These are phyloP conservation scores for Tricharina praecox DNA, from an alignment of 495 filamentous ascomycete genomes.

Conservation along the genomic window DNA sequence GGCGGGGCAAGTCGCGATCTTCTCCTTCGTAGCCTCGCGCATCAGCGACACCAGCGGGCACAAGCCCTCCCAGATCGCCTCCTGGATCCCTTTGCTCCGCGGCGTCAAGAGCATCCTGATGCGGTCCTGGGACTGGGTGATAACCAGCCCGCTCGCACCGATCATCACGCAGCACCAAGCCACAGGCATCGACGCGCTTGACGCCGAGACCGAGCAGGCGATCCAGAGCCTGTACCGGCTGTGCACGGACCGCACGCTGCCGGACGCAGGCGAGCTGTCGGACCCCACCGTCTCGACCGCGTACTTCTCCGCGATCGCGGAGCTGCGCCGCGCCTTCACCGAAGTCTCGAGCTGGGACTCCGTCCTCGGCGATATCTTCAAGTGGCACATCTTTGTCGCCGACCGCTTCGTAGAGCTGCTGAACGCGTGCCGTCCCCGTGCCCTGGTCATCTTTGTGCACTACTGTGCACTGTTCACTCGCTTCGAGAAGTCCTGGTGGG, in stretches of 20 bases:
- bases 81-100: conserved; percentile 20
- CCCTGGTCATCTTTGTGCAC: conserved; percentile 29
- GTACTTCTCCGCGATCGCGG: conserved; percentile 14
- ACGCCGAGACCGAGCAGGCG: neutral
- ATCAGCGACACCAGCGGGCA: neutral
- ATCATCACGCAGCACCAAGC: conserved; percentile 8
- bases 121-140: conserved; percentile 14
- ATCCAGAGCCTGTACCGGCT: conserved; percentile 9
- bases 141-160: conserved; percentile 5
- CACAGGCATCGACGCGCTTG: neutral
- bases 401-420: conserved; percentile 25
- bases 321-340: conserved; percentile 13
- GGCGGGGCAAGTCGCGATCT: conserved; percentile 10
- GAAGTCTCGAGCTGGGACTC: neutral
- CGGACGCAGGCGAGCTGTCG: conserved; percentile 15
- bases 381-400: conserved; percentile 28
- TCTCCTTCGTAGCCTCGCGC: conserved; percentile 6
- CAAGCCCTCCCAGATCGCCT: neutral
- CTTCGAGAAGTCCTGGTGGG: conserved; percentile 27
- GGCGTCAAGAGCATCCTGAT: conserved; percentile 16
- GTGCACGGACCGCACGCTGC: conserved; percentile 18
- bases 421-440: conserved; percentile 26
- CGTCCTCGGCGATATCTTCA: conserved; percentile 12
- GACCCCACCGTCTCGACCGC: conserved; percentile 19
- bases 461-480: conserved; percentile 29